These are phyloP conservation scores for Gossypium thurberi DNA, from an alignment of 345 rosid genomes.

Conservation along the genomic window DNA sequence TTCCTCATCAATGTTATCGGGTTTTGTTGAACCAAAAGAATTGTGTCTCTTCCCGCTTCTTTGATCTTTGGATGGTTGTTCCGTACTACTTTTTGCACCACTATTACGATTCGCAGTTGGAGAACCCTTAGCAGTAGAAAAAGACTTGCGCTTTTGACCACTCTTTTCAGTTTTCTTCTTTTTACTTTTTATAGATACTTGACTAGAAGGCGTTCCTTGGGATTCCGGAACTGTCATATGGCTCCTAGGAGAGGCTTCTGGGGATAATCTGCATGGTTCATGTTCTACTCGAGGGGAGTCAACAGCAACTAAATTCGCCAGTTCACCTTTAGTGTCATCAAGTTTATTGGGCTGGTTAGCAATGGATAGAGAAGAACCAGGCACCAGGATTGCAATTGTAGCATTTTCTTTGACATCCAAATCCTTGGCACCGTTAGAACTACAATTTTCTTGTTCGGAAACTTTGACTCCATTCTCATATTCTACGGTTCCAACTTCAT, in stretches of 20 bases:
- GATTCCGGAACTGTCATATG: constrained; percentile 59
- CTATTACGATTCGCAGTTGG: constrained; percentile 49
- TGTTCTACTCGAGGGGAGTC: constrained; percentile 27
- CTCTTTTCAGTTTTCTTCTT: constrained; percentile 46
- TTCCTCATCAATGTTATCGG: constrained; percentile 53
- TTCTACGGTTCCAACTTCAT: constrained; percentile 44
- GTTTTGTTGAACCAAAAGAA: constrained; percentile 56
- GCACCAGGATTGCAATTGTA: constrained; percentile 18
- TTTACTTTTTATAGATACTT: constrained; percentile 50
- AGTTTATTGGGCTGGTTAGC: constrained; percentile 28
- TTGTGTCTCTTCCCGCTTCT: constrained; percentile 60
- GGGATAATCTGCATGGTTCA: constrained; percentile 37
- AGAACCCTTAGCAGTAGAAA: constrained; percentile 47
- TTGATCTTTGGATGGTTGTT: constrained; percentile 55
- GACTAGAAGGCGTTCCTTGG: constrained; percentile 83
- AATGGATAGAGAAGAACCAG: constrained; percentile 17
- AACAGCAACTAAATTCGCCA: constrained; percentile 21
- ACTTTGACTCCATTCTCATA: constrained; percentile 30
- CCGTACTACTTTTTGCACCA: constrained; percentile 33
- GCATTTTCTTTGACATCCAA: constrained; percentile 32
- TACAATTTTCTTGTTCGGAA: constrained; percentile 27
- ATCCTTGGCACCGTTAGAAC: constrained; percentile 21
- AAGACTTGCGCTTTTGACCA: constrained; percentile 48
- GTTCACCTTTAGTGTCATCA: constrained; percentile 29
- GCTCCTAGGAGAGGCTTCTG: constrained; percentile 59